Percentiles rank a stretch among this genome's conserved stretches.
These are phyloP conservation scores for Sisymbrium irio DNA, from an alignment of 345 rosid species.

Conservation along the genomic window DNA sequence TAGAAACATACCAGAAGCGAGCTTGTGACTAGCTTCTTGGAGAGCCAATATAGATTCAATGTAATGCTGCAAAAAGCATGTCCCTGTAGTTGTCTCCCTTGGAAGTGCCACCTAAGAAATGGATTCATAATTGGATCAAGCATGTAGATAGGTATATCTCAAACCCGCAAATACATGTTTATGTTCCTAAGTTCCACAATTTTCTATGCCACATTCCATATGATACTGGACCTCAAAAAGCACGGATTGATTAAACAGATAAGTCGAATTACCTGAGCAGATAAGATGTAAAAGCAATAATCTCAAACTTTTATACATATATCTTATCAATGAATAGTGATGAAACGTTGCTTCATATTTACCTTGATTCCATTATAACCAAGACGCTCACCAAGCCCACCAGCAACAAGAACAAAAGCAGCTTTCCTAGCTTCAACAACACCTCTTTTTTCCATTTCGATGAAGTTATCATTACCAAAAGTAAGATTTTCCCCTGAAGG, in stretches of 20 bases:
- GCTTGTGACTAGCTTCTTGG: conserved; percentile 69
- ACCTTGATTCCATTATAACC: conserved; percentile 99
- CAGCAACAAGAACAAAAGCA: conserved; percentile 95
- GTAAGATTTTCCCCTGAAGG: conserved; percentile 81
- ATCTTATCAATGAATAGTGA: not conserved
- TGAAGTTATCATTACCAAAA: conserved; percentile 63
- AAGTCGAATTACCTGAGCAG: not conserved
- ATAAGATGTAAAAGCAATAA: not conserved
- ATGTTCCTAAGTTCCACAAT: not conserved
- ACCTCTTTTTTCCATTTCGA: conserved; percentile 72
- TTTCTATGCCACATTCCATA: not conserved
- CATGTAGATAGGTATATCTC: not conserved
- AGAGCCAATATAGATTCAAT: conserved; percentile 84
- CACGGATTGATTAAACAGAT: too few species aligned
- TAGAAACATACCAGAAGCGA: conserved; percentile 56
- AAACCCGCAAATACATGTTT: not conserved
- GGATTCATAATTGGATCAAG: conserved; percentile 7
- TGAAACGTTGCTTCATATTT: not conserved
- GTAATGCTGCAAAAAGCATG: conserved; percentile 80
- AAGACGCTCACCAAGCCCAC: conserved; percentile 98
- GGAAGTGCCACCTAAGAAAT: conserved; percentile 85
- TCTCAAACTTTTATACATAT: not conserved
- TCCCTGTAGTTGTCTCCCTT: conserved; percentile 79
- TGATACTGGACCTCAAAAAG: not conserved
- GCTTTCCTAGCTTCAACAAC: conserved; percentile 76